Base-by-base conservation (phyloP, 2,329 filamentous ascomycete species). In the Ceratocystis papillata region DNA sequence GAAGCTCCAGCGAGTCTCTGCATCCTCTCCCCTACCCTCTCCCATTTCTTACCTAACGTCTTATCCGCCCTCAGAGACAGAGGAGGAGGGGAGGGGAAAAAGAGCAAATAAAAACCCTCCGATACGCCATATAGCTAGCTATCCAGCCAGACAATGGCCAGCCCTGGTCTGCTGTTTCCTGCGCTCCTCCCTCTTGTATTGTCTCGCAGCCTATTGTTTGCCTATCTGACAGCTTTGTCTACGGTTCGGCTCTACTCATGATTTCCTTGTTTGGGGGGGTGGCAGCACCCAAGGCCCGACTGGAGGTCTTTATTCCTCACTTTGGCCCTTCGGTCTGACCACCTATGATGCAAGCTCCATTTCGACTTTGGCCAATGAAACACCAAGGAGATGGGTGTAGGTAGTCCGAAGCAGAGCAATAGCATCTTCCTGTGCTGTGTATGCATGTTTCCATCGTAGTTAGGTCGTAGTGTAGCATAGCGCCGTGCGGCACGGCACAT, bases 121-220 rank as follows among this genome's bases (percentile, higher is more conserved):
- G 37, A 41, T 0, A 41, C 37, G 37, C 8, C 8, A 41, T 41
- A 20, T 50, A 50, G n/a, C n/a, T 1, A 48, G n/a, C n/a, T 5
- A 48, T 12, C 17, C 15, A 48, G 45, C 15, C n/a, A 48, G 15
- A 48, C 45, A 6, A 48, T n/a, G 2, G 7, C 15, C 8, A n/a
- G 22, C 20, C 53, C 53, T n/a, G 28, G 53, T 37, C 53, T 17
- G 25, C 28, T 59, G 53, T 50, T 50, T 50, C 22, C 46, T 41
- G 10, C 3, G 8, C 20, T 28, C 20, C 22, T 15, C 6, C 48
- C 12, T 50, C 17, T 22, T 25, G 8, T 10, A 59, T 33, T 59
- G 53, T 59, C 53, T 59, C 28, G n/a, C 5, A 20, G 28, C 28
- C 53, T 59, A 59, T 59, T 59, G 53, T 59, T 59, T 30, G 37